A percentile compares a stretch with the other conserved stretches of the same genome.
Conservation (phyloP, 352 stramenopile species). For the Phytophthora constricta region DNA sequence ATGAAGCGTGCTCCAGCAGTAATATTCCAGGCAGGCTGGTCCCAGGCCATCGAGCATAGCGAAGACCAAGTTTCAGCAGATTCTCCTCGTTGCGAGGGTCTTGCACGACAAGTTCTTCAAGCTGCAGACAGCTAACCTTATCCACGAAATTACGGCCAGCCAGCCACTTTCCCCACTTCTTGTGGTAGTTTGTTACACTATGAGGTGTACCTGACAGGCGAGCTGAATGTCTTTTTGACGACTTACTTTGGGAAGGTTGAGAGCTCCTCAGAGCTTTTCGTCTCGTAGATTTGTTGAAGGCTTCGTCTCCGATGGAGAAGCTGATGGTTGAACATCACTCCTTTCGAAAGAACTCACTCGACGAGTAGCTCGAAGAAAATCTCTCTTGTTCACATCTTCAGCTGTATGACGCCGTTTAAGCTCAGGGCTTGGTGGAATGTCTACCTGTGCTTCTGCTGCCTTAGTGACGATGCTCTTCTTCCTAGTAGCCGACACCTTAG, state of each 20-base stretch:
- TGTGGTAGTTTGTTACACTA: constrained; percentile 52
- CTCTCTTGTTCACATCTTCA: constrained; percentile 20
- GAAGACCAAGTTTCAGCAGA: constrained; percentile 63
- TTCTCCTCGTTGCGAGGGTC: constrained; percentile 48
- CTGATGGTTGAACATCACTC: constrained; percentile 8
- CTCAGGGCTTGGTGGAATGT: background rate
- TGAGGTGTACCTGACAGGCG: constrained; percentile 11
- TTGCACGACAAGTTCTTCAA: constrained; percentile 66
- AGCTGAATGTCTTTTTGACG: constrained; percentile 16
- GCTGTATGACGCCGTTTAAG: constrained; percentile 18
- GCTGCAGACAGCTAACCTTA: constrained; percentile 70
- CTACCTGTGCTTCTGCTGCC: constrained; percentile 4
- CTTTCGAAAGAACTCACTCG: constrained; percentile 19
- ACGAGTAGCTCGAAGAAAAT: background rate
- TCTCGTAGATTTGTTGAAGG: background rate
- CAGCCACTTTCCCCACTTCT: constrained; percentile 66
- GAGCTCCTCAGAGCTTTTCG: constrained; percentile 1
- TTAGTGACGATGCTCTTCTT: constrained; percentile 17
- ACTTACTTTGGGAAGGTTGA: constrained; percentile 4
- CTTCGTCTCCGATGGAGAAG: background rate
- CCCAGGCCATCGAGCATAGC: constrained; percentile 58
- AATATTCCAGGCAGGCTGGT: constrained; percentile 63
- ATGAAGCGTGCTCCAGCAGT: constrained; percentile 60
- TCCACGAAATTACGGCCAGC: constrained; percentile 58
- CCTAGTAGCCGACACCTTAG: constrained; percentile 18